Evolutionary conservation across 768 basidiomycete species (phyloP), one percentile per base, ranked within the genome.

Genomic region (Termitomyces sp.): DNA sequence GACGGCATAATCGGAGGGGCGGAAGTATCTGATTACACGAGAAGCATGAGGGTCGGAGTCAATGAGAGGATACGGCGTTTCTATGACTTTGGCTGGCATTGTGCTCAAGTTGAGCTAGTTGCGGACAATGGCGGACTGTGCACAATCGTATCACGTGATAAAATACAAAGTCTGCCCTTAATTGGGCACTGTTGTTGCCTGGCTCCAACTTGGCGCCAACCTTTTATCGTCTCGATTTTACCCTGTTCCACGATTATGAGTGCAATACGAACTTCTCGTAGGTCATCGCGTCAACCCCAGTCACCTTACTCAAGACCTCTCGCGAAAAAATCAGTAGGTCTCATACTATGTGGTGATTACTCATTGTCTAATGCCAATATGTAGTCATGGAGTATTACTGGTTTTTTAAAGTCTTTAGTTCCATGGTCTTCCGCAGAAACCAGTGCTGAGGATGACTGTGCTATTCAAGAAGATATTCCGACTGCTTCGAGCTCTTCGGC

Each of bases 41-140:
- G 75, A 75, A 14, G 86, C 85, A 76, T 97, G 90, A 10, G 96
- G 96, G 77, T 98, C 96, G 0, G 85, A 78, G 73, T 98, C 96
- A 74, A 98, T 90, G 72, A 96, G 86, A 48, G 94, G 94, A 75
- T 84, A 96, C 26, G 86, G 85, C 41, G 88, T 84, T 66, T 75
- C 68, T 54, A 78, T 70, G 57, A 75, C 67, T 67, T 78, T 79
- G 59, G 71, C 68, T 50, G 82, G 79, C 80, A 82, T 81, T 59
- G 70, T 52, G 50, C 43, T 51, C 61, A 54, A 54, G 53, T 44
- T 47, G 42, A 62, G 60, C 63, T 61, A 60, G 67, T 67, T 56
- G 62, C 64, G 69, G 68, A 67, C 64, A 65, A 68, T 66, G 68
- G 66, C 66, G 66, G 65, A 5, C 42, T 52, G 53, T 48, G 35